Evolutionary conservation across 805 yeast genomes (phyloP).

Genomic region (Wickerhamiella cacticola): DNA sequence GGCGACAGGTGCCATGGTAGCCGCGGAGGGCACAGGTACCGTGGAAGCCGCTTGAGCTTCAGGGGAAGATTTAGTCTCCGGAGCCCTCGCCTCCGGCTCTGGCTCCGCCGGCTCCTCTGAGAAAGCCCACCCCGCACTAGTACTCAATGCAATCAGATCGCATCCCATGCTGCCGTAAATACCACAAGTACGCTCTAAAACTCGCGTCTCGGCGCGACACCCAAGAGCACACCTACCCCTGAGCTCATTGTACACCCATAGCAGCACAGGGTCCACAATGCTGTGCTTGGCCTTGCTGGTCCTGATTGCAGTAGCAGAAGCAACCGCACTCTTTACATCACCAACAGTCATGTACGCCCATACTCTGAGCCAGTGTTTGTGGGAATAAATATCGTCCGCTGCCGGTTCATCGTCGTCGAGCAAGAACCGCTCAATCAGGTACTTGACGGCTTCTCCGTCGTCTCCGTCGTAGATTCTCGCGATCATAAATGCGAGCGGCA

Average conservation of each 20-base stretch:
- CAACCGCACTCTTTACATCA: constrained; percentile 42
- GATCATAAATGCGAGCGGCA: constrained; percentile 65
- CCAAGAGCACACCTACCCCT: constrained; percentile 42
- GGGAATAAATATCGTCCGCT: constrained; percentile 1
- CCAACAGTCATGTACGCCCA: constrained; percentile 65
- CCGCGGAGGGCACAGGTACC: constrained; percentile 41
- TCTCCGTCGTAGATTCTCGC: constrained; percentile 66
- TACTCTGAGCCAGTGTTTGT: constrained; percentile 57
- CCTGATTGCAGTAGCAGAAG: constrained; percentile 31
- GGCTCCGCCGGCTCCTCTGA: not conserved
- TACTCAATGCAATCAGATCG: constrained; percentile 55
- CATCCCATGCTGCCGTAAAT: constrained; percentile 87
- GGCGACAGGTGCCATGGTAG: not conserved
- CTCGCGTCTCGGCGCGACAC: constrained; percentile 49
- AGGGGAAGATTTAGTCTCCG: constrained; percentile 41
- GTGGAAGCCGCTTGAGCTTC: constrained; percentile 19
- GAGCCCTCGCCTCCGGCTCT: constrained; percentile 23
- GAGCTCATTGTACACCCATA: constrained; percentile 51
- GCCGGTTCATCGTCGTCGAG: not conserved
- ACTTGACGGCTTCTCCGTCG: constrained; percentile 38
- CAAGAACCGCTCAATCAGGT: constrained; percentile 12
- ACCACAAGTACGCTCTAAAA: constrained; percentile 48
- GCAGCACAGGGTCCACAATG: constrained; percentile 71
- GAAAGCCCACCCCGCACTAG: constrained; percentile 62
- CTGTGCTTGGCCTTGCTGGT: constrained; percentile 27